Evolutionary conservation across 495 filamentous ascomycete genomes (phyloP).

Genomic region (Rostrohypoxylon terebratum): DNA sequence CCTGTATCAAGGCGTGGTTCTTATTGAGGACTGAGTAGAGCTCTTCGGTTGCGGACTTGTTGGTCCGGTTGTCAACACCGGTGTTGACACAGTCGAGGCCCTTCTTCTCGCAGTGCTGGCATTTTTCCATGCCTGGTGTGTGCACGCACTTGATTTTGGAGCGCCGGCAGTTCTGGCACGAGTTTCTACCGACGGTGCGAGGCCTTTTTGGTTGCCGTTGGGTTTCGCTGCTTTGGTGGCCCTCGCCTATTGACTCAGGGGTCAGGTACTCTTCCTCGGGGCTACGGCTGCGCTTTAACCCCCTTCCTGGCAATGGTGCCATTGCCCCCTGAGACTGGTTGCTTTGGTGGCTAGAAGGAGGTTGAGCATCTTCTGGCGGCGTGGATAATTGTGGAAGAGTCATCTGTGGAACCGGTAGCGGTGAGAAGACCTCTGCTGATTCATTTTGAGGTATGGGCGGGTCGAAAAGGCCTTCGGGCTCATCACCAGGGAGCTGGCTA

Average conservation of each 20-base stretch:
- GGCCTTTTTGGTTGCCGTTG: not conserved
- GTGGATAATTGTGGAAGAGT: too few species aligned
- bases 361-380: not conserved
- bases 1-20: conserved; percentile 15
- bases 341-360: not conserved
- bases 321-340: not conserved
- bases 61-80: conserved; percentile 16
- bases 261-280: not conserved
- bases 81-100: not conserved
- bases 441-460: not conserved
- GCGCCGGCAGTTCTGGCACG: conserved; percentile 11
- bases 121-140: not conserved
- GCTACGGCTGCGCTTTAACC: not conserved
- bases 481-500: not conserved
- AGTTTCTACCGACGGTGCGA: not conserved
- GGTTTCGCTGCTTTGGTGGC: not conserved
- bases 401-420: too few species aligned
- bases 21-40: not conserved
- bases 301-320: not conserved
- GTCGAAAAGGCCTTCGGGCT: not conserved
- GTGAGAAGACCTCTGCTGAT: not conserved
- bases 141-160: conserved; percentile 7
- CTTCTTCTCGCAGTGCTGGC: not conserved
- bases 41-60: not conserved
- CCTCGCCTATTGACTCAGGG: not conserved